Evolutionary conservation across 352 stramenopile genomes (phyloP), one percentile per base, ranked within the genome.

Genomic region (Phytopythium sindhum): DNA sequence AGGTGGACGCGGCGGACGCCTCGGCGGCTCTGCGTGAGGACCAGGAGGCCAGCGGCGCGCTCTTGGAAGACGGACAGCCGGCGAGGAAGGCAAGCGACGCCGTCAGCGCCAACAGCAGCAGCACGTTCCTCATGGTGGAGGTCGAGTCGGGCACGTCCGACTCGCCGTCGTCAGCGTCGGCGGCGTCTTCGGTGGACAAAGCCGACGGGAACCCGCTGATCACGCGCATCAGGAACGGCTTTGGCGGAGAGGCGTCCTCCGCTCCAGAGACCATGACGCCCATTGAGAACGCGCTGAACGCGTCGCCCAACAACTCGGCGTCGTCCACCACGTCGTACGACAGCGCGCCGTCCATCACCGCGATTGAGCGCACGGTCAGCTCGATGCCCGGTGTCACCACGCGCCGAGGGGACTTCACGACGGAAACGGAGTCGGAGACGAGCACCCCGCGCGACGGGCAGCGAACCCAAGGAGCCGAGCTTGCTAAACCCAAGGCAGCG

Each of bases 271-370:
- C 66, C n/a, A 35, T 73, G 45, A 78, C 78, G 31, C 75, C 73
- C 21, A 57, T 84, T 5, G 72, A 74, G 23, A 61, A 35, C 23
- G 68, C 73, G 47, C 60, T 75, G 48, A 51, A 59, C 28, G 65
- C 56, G 42, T 79, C 78, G 41, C 70, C 78, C 42, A 74, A 70
- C 15, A 60, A 69, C 57, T 73, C 69, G 41, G 64, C 72, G 41
- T 57, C 63, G 33, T 90, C 83, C 24, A 63, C 67, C 3, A 65
- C 73, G 12, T 89, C 78, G 15, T 80, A 72, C 33, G 70, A 75
- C 59, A 80, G 70, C 57, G 58, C 76, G 41, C 76, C 73, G 45
- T 80, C 65, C n/a, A 74, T 76, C 57, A 78, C 76, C 19, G 71
- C 73, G 12, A 72, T 84, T 51, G 74, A 81, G 55, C 72, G 67